phyloP scores from a whole-genome alignment of 331 rosid genomes.

The Pyracantha coccinea region DNA sequence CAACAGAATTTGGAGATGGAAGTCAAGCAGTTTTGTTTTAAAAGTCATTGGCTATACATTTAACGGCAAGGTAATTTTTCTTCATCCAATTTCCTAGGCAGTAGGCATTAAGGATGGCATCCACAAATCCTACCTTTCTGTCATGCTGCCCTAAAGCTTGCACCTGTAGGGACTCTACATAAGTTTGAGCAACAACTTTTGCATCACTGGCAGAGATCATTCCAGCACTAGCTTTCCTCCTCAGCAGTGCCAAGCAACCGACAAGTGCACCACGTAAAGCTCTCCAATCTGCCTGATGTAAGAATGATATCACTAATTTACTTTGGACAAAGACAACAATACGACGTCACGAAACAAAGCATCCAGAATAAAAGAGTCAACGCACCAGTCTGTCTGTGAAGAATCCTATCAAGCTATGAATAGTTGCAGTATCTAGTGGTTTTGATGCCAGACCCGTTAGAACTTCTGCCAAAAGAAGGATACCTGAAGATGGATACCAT shows the following conservation, averaged over 20 bases:
- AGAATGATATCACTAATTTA: constrained; percentile 15
- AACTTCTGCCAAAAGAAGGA: constrained; percentile 82
- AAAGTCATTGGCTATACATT: background rate
- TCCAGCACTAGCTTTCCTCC: constrained; percentile 64
- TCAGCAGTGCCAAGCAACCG: constrained; percentile 79
- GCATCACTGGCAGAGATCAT: constrained; percentile 56
- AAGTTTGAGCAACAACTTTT: constrained; percentile 54
- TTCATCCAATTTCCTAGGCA: background rate
- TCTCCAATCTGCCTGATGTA: constrained; percentile 96
- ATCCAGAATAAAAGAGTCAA: constrained; percentile 15
- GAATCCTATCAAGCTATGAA: constrained; percentile 71
- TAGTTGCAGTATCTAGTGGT: constrained; percentile 48
- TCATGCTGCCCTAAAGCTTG: constrained; percentile 85
- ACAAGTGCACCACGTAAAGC: constrained; percentile 91
- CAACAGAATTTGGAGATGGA: constrained; percentile 27
- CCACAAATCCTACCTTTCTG: constrained; percentile 52
- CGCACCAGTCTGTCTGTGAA: constrained; percentile 91
- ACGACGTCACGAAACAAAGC: background rate
- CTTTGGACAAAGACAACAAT: background rate
- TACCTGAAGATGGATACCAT: constrained; percentile 42
- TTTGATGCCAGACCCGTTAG: constrained; percentile 48
- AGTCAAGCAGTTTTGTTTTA: constrained; percentile 7
- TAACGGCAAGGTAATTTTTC: background rate
- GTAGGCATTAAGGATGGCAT: background rate
- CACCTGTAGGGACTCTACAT: constrained; percentile 58